Evolutionary conservation across 164 flowering plant genomes (phyloP).

Genomic region (Nelumbo lutea): DNA sequence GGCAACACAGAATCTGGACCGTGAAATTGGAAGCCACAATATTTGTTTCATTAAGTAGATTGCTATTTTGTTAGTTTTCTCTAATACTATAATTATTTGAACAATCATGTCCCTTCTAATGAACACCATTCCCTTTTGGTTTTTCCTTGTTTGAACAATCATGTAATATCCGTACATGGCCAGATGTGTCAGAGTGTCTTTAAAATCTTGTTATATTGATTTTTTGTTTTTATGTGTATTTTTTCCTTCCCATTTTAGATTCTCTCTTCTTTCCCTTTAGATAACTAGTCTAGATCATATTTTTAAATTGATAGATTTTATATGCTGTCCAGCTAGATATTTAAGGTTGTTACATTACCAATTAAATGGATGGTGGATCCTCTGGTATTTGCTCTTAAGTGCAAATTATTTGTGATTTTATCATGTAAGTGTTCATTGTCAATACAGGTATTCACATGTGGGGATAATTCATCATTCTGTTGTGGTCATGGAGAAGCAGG

Average conservation of each 20-base stretch:
- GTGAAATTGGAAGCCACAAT: not conserved
- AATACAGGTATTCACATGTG: conserved; percentile 84
- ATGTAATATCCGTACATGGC: not conserved
- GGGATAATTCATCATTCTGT: conserved; percentile 86
- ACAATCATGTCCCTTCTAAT: not conserved
- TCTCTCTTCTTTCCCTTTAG: too few relatives aligned
- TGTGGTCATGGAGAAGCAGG: conserved; percentile 81
- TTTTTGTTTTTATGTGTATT: not conserved
- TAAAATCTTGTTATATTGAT: too few relatives aligned
- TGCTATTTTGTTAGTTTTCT: not conserved
- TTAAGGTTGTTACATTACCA: not conserved
- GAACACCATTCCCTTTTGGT: not conserved
- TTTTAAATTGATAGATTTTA: too few relatives aligned
- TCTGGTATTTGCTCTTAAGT: not conserved
- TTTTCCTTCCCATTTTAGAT: not conserved
- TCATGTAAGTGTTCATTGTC: not conserved
- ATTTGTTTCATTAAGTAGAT: not conserved
- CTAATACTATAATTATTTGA: not conserved
- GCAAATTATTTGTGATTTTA: not conserved
- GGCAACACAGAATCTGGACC: not conserved
- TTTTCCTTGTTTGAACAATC: too few relatives aligned
- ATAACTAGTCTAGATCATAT: too few relatives aligned
- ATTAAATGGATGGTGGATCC: not conserved
- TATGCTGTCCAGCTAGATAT: too few relatives aligned
- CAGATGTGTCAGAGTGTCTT: too few relatives aligned